A percentile compares a stretch with the other conserved stretches of the same genome.
Evolutionary conservation across 2,329 filamentous ascomycete species (phyloP).

Genomic region (Aspergillus sp.): DNA sequence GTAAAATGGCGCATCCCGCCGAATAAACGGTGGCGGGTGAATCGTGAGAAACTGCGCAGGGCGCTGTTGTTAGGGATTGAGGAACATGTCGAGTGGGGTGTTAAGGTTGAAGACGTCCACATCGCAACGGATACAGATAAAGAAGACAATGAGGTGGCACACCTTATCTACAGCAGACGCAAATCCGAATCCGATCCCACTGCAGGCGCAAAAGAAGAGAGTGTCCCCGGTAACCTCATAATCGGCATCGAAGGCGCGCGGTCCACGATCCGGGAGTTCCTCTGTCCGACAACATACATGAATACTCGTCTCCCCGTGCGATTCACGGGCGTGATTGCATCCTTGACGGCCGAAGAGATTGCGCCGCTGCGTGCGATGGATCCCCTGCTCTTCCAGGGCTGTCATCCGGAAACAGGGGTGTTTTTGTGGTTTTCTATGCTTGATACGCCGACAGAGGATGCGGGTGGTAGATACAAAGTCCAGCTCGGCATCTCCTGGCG

Average conservation of each 20-base stretch:
- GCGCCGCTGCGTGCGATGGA: slow-evolving; percentile 57
- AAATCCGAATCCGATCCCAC: no score
- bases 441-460: slow-evolving; percentile 40
- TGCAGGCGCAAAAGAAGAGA: neutral
- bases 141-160: neutral
- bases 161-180: slow-evolving; percentile 2
- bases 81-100: slow-evolving; percentile 22
- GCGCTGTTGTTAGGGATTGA: slow-evolving; percentile 23
- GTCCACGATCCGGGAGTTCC: slow-evolving; percentile 21
- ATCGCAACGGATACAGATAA: neutral
- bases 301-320: slow-evolving; percentile 22
- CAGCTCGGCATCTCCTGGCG: slow-evolving; percentile 53
- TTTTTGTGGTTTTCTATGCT: slow-evolving; percentile 40
- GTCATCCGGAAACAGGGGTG: slow-evolving; percentile 22
- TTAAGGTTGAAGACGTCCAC: slow-evolving; percentile 11
- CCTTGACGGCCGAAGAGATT: slow-evolving; percentile 55
- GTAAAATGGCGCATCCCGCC: slow-evolving; percentile 32
- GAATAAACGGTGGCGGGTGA: slow-evolving; percentile 27
- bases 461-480: slow-evolving; percentile 27
- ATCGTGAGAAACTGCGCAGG: slow-evolving; percentile 23
- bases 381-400: slow-evolving; percentile 36
- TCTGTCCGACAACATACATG: slow-evolving; percentile 23
- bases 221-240: neutral
- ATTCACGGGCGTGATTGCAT: slow-evolving; percentile 25
- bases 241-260: slow-evolving; percentile 19